These are phyloP conservation scores for Clarireedia homoeocarpa DNA, from an alignment of 2,329 filamentous ascomycete species.

Conservation along the genomic window DNA sequence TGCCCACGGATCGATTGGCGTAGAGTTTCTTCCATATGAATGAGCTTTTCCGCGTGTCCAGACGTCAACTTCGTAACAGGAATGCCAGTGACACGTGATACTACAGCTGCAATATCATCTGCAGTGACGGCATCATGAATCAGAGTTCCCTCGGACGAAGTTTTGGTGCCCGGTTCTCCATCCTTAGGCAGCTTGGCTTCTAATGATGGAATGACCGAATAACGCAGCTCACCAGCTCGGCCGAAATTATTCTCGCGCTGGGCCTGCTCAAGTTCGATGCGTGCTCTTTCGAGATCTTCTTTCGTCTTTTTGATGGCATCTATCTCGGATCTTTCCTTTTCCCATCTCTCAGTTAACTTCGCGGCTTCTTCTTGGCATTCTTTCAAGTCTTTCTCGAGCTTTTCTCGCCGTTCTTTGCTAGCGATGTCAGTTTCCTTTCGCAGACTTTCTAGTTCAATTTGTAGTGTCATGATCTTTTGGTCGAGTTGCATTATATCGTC, in stretches of 20 bases:
- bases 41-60: conserved; percentile 87
- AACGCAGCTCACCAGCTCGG: conserved; percentile 83
- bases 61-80: conserved; percentile 87
- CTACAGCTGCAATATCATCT: conserved; percentile 89
- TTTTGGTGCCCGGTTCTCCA: conserved; percentile 33
- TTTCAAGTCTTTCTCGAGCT: conserved; percentile 71
- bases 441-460: conserved; percentile 91
- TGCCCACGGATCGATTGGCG: conserved; percentile 81
- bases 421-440: conserved; percentile 89
- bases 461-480: conserved; percentile 92
- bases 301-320: conserved; percentile 82
- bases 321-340: conserved; percentile 79
- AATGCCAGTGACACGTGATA: conserved; percentile 74
- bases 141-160: conserved; percentile 41
- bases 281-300: conserved; percentile 78
- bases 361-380: conserved; percentile 68
- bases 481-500: conserved; percentile 90
- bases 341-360: conserved; percentile 77
- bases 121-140: conserved; percentile 93
- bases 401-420: conserved; percentile 79
- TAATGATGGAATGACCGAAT: conserved; percentile 75
- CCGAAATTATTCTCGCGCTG: conserved; percentile 79
- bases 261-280: conserved; percentile 78
- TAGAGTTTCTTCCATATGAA: conserved; percentile 90
- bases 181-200: conserved; percentile 77